phyloP scores from a whole-genome alignment of 257 asterid genomes.

The Solanum bukasovii region DNA sequence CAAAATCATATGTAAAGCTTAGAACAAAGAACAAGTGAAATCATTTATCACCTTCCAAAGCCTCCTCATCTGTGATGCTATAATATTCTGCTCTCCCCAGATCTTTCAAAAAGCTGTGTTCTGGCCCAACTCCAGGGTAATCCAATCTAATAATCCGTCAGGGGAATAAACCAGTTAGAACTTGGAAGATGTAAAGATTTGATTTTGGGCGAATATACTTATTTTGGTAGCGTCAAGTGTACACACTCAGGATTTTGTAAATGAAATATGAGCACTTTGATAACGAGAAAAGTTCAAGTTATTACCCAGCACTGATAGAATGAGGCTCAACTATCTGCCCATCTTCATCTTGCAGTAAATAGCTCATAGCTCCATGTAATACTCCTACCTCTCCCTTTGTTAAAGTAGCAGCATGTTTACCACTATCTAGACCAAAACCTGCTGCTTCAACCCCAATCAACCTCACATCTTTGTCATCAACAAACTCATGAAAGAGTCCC shows the following conservation, averaged over 20 bases:
- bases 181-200: too few species aligned
- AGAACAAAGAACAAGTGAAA: not conserved
- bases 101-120: constrained; percentile 91
- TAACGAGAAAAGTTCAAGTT: not conserved
- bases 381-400: constrained; percentile 91
- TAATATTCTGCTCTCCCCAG: constrained; percentile 78
- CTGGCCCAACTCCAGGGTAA: constrained; percentile 98
- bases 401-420: constrained; percentile 94
- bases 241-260: not conserved
- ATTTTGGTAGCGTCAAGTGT: not conserved
- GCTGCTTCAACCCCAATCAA: constrained; percentile 95
- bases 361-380: constrained; percentile 95
- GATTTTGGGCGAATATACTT: too few species aligned
- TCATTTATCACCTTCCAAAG: constrained; percentile 60
- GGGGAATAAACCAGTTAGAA: not conserved
- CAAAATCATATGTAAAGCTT: not conserved
- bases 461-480: constrained; percentile 74
- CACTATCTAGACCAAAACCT: constrained; percentile 86
- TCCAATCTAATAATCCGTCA: constrained; percentile 36
- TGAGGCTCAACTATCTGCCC: constrained; percentile 94
- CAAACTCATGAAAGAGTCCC: constrained; percentile 86
- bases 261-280: not conserved
- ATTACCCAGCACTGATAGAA: constrained; percentile 92
- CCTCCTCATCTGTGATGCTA: constrained; percentile 82
- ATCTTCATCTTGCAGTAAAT: constrained; percentile 86